Percentiles rank a stretch among this genome's conserved stretches.
These are phyloP conservation scores for Nicotiana noctiflora DNA, from an alignment of 257 asterid species.

Conservation along the genomic window DNA sequence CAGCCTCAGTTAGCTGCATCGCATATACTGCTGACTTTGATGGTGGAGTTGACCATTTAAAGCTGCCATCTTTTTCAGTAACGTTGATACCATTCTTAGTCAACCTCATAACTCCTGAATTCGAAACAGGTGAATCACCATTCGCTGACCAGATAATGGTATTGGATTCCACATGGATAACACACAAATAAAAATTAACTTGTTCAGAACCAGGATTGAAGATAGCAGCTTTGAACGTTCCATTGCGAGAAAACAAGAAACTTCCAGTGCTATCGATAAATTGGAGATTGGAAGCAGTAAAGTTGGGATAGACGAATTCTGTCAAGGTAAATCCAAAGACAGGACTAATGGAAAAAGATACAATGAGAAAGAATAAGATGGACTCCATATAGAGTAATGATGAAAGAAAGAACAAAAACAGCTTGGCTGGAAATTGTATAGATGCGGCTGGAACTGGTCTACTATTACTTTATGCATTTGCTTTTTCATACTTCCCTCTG, in stretches of 20 bases:
- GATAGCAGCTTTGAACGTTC: conserved; percentile 52
- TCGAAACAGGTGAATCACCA: conserved; percentile 43
- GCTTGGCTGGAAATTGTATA: conserved; percentile 4
- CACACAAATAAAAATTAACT: conserved; percentile 40
- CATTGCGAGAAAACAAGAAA: conserved; percentile 52
- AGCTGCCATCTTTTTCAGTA: conserved; percentile 25
- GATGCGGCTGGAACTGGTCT: conserved; percentile 15
- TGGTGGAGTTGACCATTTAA: conserved; percentile 54
- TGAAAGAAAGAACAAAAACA: conserved; percentile 14
- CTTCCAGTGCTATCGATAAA: conserved; percentile 33
- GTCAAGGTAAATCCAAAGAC: conserved; percentile 17
- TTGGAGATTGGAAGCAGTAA: conserved; percentile 36
- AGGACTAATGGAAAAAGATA: conserved; percentile 3
- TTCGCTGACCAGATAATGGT: conserved; percentile 68
- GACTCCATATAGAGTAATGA: conserved; percentile 12
- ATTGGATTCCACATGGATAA: conserved; percentile 51
- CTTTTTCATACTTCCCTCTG: conserved; percentile 2
- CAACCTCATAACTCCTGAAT: conserved; percentile 33
- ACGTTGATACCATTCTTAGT: conserved; percentile 36
- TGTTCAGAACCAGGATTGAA: conserved; percentile 32
- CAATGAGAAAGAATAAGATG: conserved; percentile 22
- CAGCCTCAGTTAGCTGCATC: conserved; percentile 38
- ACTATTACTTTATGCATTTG: conserved; percentile 19
- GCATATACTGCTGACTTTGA: conserved; percentile 25
- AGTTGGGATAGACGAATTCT: conserved; percentile 44